These are phyloP conservation scores for Pyrus hybrid DNA, from an alignment of 331 rosid species.

Conservation along the genomic window DNA sequence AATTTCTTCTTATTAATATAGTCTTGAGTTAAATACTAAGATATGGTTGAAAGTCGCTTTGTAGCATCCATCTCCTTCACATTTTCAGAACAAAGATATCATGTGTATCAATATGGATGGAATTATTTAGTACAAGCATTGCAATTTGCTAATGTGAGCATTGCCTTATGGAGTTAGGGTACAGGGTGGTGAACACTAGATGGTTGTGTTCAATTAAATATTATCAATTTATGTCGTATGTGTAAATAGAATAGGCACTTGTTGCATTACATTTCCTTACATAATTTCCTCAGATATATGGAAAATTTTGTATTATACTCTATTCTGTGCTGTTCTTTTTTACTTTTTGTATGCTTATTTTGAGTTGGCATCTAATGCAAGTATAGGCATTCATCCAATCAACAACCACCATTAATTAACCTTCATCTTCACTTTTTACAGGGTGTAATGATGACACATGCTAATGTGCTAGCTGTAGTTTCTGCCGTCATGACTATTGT, in stretches of 20 bases:
- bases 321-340: background rate
- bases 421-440: conserved; percentile 21
- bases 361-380: background rate
- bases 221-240: background rate
- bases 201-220: background rate
- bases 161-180: background rate
- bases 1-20: background rate
- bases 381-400: background rate
- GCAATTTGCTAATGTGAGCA: background rate
- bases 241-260: background rate
- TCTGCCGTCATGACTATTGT: conserved; percentile 85
- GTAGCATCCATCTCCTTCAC: background rate
- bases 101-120: background rate
- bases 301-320: background rate
- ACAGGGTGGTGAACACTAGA: background rate
- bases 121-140: background rate
- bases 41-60: background rate
- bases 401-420: background rate
- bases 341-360: background rate
- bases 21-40: background rate
- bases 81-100: background rate
- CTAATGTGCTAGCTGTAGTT: conserved; percentile 75
- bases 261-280: background rate
- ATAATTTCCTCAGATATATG: background rate
- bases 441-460: conserved; percentile 99